Percentiles rank a stretch among this genome's conserved stretches.
Conservation (phyloP, 2,329 filamentous ascomycete species). For the Decorospora gaudefroyi region DNA sequence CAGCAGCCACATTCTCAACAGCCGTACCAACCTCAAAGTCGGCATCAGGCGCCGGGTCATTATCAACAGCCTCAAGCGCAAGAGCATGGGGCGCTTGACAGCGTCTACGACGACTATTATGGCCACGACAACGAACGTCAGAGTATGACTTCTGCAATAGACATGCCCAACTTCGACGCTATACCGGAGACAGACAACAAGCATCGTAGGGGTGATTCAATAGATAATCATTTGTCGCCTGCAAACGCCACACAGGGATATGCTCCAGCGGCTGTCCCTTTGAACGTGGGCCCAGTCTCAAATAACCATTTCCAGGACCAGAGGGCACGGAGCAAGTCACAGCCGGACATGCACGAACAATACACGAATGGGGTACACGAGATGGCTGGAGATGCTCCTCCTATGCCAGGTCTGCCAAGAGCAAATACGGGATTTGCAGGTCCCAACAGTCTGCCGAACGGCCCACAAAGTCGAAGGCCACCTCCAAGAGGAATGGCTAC, state of each 20-base stretch:
- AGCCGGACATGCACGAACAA: constrained; percentile 61
- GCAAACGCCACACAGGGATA: constrained; percentile 15
- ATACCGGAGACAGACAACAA: constrained; percentile 48
- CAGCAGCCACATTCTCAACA: constrained; percentile 25
- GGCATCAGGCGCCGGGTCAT: constrained; percentile 28
- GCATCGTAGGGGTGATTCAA: constrained; percentile 45
- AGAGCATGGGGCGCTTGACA: constrained; percentile 53
- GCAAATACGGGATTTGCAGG: constrained; percentile 48
- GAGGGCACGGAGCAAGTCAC: constrained; percentile 66
- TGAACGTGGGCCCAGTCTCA: constrained; percentile 9
- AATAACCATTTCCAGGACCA: constrained; percentile 38
- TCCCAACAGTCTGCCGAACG: constrained; percentile 31
- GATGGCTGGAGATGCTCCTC: constrained; percentile 66
- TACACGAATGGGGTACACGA: constrained; percentile 62
- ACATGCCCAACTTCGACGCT: constrained; percentile 68
- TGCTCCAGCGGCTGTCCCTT: constrained; percentile 12
- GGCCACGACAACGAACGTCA: constrained; percentile 41
- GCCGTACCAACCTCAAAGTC: constrained; percentile 24
- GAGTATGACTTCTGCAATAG: constrained; percentile 55
- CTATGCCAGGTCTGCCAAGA: constrained; percentile 55
- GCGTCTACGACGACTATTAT: constrained; percentile 57
- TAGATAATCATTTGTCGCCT: constrained; percentile 44
- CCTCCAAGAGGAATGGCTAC: constrained; percentile 28
- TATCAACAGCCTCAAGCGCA: constrained; percentile 30
- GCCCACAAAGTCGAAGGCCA: constrained; percentile 36